These are phyloP conservation scores for Salix arbutifolia DNA, from an alignment of 345 rosid species.

Conservation along the genomic window DNA sequence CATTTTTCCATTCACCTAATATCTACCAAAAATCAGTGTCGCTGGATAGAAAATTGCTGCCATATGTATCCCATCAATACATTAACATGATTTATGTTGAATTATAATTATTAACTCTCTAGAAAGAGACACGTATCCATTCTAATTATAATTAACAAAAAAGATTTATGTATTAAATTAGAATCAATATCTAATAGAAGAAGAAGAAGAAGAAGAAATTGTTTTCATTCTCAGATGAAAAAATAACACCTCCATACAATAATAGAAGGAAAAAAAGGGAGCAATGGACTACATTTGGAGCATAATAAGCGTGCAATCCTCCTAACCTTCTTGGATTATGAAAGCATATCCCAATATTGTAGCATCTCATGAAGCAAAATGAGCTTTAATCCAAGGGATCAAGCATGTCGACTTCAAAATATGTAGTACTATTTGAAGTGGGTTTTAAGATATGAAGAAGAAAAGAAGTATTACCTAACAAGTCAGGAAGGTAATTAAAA, in stretches of 20 bases:
- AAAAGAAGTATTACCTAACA: conserved; percentile 8
- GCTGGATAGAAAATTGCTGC: too few relatives aligned
- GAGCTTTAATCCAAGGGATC: background rate
- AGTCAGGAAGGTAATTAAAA: background rate
- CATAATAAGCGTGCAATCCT: conserved; percentile 6
- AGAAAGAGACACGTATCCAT: too few relatives aligned
- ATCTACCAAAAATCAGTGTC: too few relatives aligned
- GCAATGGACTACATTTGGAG: conserved; percentile 5
- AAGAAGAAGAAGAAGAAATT: background rate
- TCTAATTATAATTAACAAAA: too few relatives aligned
- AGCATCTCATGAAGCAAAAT: background rate
- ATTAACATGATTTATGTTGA: background rate
- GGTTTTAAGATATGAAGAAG: conserved; percentile 3
- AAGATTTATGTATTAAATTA: background rate
- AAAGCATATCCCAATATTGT: background rate
- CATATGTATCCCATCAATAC: background rate
- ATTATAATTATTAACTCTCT: background rate
- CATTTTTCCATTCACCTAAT: too few relatives aligned
- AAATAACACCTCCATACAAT: background rate
- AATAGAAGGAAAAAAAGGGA: background rate
- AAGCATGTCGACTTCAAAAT: background rate
- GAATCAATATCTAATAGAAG: background rate
- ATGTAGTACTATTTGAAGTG: background rate
- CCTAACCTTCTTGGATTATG: conserved; percentile 10
- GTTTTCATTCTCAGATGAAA: background rate